Percentiles rank a stretch among this genome's conserved stretches.
These are phyloP conservation scores for Silene latifolia DNA, from an alignment of 148 eudicot species.

Conservation along the genomic window DNA sequence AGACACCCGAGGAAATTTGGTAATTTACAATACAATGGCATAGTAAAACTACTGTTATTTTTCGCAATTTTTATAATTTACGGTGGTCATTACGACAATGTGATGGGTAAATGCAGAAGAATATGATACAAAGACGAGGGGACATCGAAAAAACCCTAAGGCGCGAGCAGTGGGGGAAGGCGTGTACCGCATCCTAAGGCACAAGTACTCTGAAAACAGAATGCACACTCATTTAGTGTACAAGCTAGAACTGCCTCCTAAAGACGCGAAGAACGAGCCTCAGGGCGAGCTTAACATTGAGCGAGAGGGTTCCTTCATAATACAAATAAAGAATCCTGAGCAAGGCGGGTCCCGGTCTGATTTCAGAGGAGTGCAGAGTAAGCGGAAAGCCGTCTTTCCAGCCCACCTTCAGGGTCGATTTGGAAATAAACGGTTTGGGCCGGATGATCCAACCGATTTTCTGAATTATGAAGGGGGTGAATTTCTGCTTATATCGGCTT, in stretches of 20 bases:
- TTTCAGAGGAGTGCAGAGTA: slow-evolving; percentile 50
- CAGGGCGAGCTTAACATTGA: slow-evolving; percentile 50
- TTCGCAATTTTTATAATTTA: too few species aligned
- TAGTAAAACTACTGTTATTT: too few species aligned
- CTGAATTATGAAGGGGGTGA: slow-evolving; percentile 88
- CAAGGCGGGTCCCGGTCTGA: slow-evolving; percentile 17
- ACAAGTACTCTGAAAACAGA: slow-evolving; percentile 31
- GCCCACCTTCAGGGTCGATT: slow-evolving; percentile 55
- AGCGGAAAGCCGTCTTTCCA: slow-evolving; percentile 66
- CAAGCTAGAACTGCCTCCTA: slow-evolving; percentile 67
- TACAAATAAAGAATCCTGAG: slow-evolving; percentile 73
- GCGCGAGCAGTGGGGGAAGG: slow-evolving; percentile 79
- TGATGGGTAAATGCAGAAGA: slow-evolving; percentile 32
- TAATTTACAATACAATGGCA: too few species aligned
- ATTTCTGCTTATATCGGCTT: slow-evolving; percentile 61
- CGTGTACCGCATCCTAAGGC: slow-evolving; percentile 58
- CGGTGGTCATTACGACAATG: background rate
- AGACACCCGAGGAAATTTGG: too few species aligned
- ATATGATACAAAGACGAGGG: slow-evolving; percentile 64
- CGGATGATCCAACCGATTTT: slow-evolving; percentile 72
- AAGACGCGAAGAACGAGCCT: slow-evolving; percentile 33
- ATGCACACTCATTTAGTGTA: slow-evolving; percentile 68
- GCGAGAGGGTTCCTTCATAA: slow-evolving; percentile 56
- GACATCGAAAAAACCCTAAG: slow-evolving; percentile 45
- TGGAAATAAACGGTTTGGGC: slow-evolving; percentile 36